These are phyloP conservation scores for Sarocladiaceae sp. DNA, from an alignment of 2,329 filamentous ascomycete genomes.

Conservation along the genomic window DNA sequence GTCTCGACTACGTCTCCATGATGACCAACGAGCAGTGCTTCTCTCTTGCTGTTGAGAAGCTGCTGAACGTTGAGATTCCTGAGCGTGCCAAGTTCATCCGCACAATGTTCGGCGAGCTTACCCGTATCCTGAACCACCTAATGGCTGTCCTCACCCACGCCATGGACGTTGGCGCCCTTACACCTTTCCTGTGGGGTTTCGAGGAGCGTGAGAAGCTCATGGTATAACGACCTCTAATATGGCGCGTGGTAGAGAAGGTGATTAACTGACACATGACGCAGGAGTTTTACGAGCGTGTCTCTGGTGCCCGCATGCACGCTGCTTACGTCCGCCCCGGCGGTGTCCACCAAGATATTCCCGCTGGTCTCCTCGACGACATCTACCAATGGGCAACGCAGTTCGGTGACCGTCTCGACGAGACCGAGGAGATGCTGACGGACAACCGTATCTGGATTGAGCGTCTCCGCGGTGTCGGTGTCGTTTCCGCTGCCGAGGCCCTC, in stretches of 20 bases:
- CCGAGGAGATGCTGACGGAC: slow-evolving; percentile 95
- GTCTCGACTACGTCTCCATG: slow-evolving; percentile 98
- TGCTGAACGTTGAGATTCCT: slow-evolving; percentile 93
- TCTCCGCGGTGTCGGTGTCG: slow-evolving; percentile 85
- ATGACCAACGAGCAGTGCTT: slow-evolving; percentile 99
- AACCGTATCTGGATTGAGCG: slow-evolving; percentile 99
- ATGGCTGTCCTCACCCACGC: slow-evolving; percentile 97
- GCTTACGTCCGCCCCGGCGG: slow-evolving; percentile 95
- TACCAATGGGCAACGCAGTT: slow-evolving; percentile 99
- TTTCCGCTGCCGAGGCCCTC: slow-evolving; percentile 86
- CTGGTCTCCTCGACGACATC: slow-evolving; percentile 94
- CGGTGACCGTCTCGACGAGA: slow-evolving; percentile 96
- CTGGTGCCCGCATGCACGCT: slow-evolving; percentile 91
- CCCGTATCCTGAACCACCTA: slow-evolving; percentile 88
- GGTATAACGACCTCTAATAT: slow-evolving; percentile 50
- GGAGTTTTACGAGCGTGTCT: slow-evolving; percentile 99
- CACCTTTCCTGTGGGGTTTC: slow-evolving; percentile 98
- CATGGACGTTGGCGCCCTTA: slow-evolving; percentile 97
- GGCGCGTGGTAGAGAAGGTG: neutral
- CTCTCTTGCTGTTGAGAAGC: slow-evolving; percentile 91
- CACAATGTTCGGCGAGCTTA: slow-evolving; percentile 92
- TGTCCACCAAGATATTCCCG: slow-evolving; percentile 89
- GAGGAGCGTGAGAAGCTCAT: slow-evolving; percentile 99
- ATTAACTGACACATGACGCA: slow-evolving; percentile 29
- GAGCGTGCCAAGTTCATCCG: slow-evolving; percentile 95